Conservation (phyloP, 805 yeast species). For the Barnettozyma botsteinii region DNA sequence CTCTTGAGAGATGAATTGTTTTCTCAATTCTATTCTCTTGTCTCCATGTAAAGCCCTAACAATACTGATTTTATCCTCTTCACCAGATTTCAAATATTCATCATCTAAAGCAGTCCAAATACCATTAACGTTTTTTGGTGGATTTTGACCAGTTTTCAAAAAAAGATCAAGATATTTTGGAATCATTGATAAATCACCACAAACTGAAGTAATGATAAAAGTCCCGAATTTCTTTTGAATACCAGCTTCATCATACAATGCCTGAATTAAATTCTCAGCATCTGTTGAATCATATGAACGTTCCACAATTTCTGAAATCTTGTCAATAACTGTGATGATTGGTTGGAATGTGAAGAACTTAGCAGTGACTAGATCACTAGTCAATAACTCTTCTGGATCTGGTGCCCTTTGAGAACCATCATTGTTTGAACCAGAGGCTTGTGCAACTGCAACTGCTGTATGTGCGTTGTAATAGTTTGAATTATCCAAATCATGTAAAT, state of each 20-base stretch:
- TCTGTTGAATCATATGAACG: conserved; percentile 37
- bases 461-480: conserved; percentile 6
- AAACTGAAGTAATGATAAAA: conserved; percentile 35
- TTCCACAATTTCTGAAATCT: conserved; percentile 34
- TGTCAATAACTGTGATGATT: conserved; percentile 28
- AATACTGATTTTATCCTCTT: conserved; percentile 29
- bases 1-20: conserved; percentile 33
- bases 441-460: conserved; percentile 25
- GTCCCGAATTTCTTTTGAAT: conserved; percentile 38
- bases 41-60: conserved; percentile 35
- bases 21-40: conserved; percentile 38
- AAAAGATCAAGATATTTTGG: conserved; percentile 37
- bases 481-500: conserved; percentile 15
- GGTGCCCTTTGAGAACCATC: conserved; percentile 5
- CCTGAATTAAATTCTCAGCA: conserved; percentile 37
- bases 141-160: conserved; percentile 36
- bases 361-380: conserved; percentile 30
- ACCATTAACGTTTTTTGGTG: conserved; percentile 39
- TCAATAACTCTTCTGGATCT: conserved; percentile 29
- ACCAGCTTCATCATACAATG: conserved; percentile 37
- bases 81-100: conserved; percentile 28
- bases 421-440: conserved; percentile 17
- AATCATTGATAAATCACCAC: conserved; percentile 39
- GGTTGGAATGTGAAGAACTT: conserved; percentile 32
- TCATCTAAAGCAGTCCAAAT: conserved; percentile 43